phyloP scores from a whole-genome alignment of 164 flowering plant genomes.

The Kingdonia uniflora region DNA sequence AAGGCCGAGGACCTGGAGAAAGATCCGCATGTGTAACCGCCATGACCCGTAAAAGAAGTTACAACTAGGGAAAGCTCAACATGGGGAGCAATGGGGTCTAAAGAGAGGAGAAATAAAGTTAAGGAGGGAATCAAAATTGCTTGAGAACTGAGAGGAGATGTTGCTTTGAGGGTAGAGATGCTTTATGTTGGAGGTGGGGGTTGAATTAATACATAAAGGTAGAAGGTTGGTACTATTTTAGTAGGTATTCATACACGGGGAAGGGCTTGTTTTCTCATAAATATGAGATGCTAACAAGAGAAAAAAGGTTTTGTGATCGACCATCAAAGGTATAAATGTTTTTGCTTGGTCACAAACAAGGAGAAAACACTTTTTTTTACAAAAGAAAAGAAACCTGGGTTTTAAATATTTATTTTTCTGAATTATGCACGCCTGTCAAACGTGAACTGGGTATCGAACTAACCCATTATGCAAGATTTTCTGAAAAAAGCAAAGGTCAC shows the following conservation, averaged over 20 bases:
- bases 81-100: not conserved
- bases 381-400: no score
- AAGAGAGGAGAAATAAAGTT: not conserved
- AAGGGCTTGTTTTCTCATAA: not conserved
- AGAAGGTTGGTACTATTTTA: conserved; percentile 8
- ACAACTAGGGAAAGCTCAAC: not conserved
- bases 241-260: conserved; percentile 21
- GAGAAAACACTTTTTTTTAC: no score
- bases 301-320: not conserved
- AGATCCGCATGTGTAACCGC: conserved; percentile 91
- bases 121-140: conserved; percentile 38
- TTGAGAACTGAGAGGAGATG: conserved; percentile 30
- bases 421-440: no score
- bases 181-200: conserved; percentile 10
- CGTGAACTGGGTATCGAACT: no score
- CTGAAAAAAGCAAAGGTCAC: no score
- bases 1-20: conserved; percentile 30
- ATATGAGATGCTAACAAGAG: not conserved
- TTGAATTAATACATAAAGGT: no score
- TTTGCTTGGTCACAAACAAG: no score
- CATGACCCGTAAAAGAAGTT: conserved; percentile 14
- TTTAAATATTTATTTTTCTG: no score
- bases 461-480: no score
- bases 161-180: conserved; percentile 73
- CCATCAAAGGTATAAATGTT: no score